phyloP scores from a whole-genome alignment of 345 rosid species.

The Syzygium oleosum region DNA sequence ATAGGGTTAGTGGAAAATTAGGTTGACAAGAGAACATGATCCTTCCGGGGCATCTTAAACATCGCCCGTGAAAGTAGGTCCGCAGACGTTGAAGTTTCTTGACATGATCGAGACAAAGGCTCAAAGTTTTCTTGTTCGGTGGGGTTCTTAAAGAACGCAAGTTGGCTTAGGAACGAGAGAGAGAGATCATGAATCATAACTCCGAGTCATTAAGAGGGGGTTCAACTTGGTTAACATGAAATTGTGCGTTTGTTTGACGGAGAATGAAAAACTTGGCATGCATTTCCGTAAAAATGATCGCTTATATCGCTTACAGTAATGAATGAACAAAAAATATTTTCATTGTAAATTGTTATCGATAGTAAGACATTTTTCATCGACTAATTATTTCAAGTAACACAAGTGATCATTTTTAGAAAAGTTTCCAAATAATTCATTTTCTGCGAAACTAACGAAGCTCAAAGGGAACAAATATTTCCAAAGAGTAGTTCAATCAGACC shows the following conservation, averaged over 20 bases:
- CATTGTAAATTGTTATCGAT: background rate
- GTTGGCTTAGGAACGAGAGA: background rate
- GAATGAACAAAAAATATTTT: background rate
- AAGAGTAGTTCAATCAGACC: background rate
- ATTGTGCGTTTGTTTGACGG: background rate
- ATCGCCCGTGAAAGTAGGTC: background rate
- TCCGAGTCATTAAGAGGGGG: background rate
- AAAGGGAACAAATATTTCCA: background rate
- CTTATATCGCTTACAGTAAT: background rate
- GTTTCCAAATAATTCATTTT: rapidly evolving
- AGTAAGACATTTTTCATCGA: background rate
- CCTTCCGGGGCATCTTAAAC: background rate
- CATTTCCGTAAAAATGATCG: background rate
- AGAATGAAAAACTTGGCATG: background rate
- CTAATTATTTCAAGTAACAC: background rate
- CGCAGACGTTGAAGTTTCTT: background rate
- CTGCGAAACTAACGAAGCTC: rapidly evolving
- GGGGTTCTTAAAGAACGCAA: background rate
- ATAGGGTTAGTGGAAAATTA: background rate
- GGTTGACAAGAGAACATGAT: background rate
- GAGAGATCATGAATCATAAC: background rate
- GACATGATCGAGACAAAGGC: background rate
- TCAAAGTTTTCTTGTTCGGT: background rate
- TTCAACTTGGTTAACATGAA: background rate
- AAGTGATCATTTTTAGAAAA: rapidly evolving